Conservation (phyloP, 768 basidiomycete species). For the Lactarius hatsudake region DNA sequence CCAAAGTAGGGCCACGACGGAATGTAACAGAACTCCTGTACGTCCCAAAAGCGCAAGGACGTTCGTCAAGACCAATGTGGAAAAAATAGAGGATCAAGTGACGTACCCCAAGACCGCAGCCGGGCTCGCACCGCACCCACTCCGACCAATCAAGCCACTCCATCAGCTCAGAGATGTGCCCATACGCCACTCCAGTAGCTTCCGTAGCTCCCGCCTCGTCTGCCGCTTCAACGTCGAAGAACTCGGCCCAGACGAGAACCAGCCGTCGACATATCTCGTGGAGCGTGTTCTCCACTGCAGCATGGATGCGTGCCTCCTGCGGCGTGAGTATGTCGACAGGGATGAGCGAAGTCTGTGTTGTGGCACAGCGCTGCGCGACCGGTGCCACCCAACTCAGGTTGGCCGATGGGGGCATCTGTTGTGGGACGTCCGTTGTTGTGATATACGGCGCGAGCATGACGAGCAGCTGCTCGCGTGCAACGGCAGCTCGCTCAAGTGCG, state of each 20-base stretch:
- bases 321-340: conserved; percentile 17
- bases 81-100: neutral
- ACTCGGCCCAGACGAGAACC: conserved; percentile 21
- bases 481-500: conserved; percentile 1
- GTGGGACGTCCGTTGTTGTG: conserved; percentile 22
- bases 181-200: conserved; percentile 1
- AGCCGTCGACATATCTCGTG: conserved; percentile 26
- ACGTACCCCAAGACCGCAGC: conserved; percentile 25
- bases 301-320: conserved; percentile 22
- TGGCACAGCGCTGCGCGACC: conserved; percentile 24
- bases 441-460: conserved; percentile 34
- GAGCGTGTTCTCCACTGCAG: conserved; percentile 18
- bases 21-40: conserved; percentile 25
- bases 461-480: conserved; percentile 21
- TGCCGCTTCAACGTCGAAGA: conserved; percentile 27
- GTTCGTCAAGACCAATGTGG: neutral
- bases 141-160: conserved; percentile 29
- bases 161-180: conserved; percentile 24
- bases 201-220: neutral
- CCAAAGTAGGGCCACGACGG: conserved; percentile 27
- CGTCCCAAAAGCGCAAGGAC: neutral
- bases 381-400: conserved; percentile 22
- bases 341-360: conserved; percentile 11
- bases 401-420: neutral
- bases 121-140: conserved; percentile 27